phyloP scores from a whole-genome alignment of 306 rosid species.

The Rosa multiflora region DNA sequence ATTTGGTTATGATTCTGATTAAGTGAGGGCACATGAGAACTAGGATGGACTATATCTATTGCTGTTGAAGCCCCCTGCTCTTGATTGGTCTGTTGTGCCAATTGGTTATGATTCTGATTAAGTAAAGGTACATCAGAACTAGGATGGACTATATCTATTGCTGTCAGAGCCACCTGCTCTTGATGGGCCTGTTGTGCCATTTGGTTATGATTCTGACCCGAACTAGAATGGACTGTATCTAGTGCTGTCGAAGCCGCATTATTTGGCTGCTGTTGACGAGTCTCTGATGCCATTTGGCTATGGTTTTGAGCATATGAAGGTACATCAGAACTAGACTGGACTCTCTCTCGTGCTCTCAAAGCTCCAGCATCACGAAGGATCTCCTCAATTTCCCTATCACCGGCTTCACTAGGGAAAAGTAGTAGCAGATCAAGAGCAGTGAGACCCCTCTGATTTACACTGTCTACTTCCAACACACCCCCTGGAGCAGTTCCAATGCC shows the following conservation, averaged over 20 bases:
- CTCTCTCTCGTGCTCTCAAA: neutral
- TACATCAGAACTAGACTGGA: neutral
- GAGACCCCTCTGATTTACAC: slow-evolving; percentile 16
- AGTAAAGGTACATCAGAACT: neutral
- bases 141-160: neutral
- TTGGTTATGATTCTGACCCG: neutral
- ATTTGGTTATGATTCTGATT: neutral
- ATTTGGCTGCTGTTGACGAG: neutral
- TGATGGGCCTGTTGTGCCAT: neutral
- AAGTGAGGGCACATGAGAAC: neutral
- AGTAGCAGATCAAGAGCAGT: slow-evolving; percentile 31
- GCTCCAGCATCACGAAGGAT: slow-evolving; percentile 26
- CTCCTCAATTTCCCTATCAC: slow-evolving; percentile 30
- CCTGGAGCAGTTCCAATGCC: neutral
- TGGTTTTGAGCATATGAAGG: neutral
- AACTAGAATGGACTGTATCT: neutral
- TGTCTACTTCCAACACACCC: slow-evolving; percentile 4
- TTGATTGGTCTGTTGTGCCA: neutral
- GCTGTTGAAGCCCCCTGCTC: neutral
- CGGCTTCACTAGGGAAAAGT: slow-evolving; percentile 30
- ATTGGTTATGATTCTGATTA: neutral
- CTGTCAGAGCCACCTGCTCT: neutral
- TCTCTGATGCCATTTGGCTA: neutral
- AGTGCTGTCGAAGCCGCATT: neutral
- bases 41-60: neutral